Conservation (phyloP, 2,329 filamentous ascomycete species). For the Coniella lustricola region DNA sequence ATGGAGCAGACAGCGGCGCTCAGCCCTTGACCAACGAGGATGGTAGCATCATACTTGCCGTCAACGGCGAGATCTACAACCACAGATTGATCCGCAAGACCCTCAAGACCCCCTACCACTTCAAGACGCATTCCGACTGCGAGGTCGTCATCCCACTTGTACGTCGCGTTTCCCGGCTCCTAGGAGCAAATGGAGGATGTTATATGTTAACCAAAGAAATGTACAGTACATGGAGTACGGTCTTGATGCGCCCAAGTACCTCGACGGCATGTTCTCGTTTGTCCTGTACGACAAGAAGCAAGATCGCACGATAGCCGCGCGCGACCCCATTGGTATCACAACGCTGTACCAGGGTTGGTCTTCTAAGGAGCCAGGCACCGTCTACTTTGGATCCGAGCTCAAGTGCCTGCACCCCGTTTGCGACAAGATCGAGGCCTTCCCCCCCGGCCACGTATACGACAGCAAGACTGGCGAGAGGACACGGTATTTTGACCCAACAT, state of each 20-base stretch:
- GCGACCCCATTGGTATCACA: slow-evolving; percentile 94
- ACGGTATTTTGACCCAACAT: slow-evolving; percentile 84
- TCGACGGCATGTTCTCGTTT: slow-evolving; percentile 99
- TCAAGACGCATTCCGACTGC: slow-evolving; percentile 98
- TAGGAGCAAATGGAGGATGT: too few species aligned
- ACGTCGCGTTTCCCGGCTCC: too few species aligned
- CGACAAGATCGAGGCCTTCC: slow-evolving; percentile 91
- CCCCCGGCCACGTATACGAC: slow-evolving; percentile 92
- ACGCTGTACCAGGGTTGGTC: slow-evolving; percentile 95
- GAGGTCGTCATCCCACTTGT: slow-evolving; percentile 98
- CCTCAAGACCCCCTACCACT: slow-evolving; percentile 78
- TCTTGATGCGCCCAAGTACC: slow-evolving; percentile 82
- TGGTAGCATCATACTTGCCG: slow-evolving; percentile 78
- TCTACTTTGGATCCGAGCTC: slow-evolving; percentile 95
- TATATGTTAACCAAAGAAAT: too few species aligned
- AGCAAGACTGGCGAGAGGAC: slow-evolving; percentile 80
- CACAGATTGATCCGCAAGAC: slow-evolving; percentile 88
- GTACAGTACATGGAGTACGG: slow-evolving; percentile 82
- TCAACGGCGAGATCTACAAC: slow-evolving; percentile 99
- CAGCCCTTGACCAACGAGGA: slow-evolving; percentile 94
- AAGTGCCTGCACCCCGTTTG: slow-evolving; percentile 91
- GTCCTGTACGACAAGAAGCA: slow-evolving; percentile 94
- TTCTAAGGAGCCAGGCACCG: slow-evolving; percentile 71
- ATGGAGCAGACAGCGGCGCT: slow-evolving; percentile 71
- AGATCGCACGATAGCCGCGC: slow-evolving; percentile 86